Evolutionary conservation across 257 asterid genomes (phyloP).

Genomic region (Osmanthus fragrans): DNA sequence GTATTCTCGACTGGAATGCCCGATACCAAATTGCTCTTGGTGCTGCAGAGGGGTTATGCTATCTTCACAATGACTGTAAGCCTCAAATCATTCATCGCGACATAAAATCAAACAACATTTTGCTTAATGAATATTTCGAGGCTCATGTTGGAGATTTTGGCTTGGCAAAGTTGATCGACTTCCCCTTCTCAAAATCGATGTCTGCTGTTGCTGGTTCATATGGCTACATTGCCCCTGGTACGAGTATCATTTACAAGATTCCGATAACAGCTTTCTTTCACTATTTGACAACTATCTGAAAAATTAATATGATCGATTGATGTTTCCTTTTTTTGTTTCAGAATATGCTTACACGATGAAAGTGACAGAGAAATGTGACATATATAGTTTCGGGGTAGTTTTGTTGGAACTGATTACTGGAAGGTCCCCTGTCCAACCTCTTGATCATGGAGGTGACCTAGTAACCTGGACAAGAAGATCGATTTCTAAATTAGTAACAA

Average conservation of each 20-base stretch:
- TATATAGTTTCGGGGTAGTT: conserved; percentile 86
- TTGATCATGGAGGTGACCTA: conserved; percentile 84
- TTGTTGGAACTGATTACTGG: conserved; percentile 79
- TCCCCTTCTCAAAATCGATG: conserved; percentile 77
- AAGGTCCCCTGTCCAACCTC: conserved; percentile 78
- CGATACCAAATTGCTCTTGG: conserved; percentile 79
- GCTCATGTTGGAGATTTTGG: conserved; percentile 95
- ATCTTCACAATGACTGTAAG: conserved; percentile 80
- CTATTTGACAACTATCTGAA: not conserved
- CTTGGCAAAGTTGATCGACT: conserved; percentile 78
- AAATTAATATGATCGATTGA: not conserved
- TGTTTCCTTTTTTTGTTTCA: conserved; percentile 27
- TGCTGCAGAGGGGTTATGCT: conserved; percentile 82
- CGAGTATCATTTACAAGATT: not conserved
- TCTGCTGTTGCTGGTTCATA: conserved; percentile 95
- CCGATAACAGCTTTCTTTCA: not conserved
- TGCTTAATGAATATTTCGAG: conserved; percentile 68
- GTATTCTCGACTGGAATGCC: conserved; percentile 61
- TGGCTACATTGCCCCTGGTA: conserved; percentile 96
- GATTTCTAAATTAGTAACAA: conserved; percentile 35
- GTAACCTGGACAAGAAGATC: conserved; percentile 70
- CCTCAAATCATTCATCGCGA: conserved; percentile 86
- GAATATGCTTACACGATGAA: conserved; percentile 95
- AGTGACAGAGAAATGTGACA: conserved; percentile 89
- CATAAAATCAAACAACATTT: conserved; percentile 80